These are phyloP conservation scores for Zygoascus ofunaensis DNA, from an alignment of 805 yeast species.

Conservation along the genomic window DNA sequence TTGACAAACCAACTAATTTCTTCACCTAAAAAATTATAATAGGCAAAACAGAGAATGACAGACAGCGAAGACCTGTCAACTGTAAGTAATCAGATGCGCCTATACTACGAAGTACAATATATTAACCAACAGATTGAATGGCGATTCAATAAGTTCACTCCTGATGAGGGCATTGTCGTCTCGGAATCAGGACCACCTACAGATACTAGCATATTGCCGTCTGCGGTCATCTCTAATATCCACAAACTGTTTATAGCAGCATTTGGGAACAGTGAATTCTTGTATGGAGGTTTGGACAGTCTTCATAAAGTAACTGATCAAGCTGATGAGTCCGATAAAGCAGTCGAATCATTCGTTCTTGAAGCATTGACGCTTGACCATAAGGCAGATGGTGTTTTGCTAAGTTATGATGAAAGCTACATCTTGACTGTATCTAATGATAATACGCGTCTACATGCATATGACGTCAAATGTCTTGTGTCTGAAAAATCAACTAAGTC, in stretches of 20 bases:
- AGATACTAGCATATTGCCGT: background rate
- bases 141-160: slow-evolving; percentile 1
- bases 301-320: background rate
- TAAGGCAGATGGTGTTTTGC: background rate
- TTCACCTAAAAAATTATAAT: too few species aligned
- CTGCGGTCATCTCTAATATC: background rate
- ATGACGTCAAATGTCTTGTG: background rate
- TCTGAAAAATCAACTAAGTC: background rate
- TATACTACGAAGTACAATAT: too few species aligned
- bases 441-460: background rate
- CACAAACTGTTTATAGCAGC: background rate
- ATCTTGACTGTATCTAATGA: background rate
- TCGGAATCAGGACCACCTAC: background rate
- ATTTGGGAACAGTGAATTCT: background rate
- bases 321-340: background rate
- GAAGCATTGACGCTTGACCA: background rate
- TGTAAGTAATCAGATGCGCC: background rate
- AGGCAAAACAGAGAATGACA: too few species aligned
- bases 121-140: background rate
- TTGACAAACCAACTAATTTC: too few species aligned
- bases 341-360: background rate
- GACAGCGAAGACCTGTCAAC: background rate
- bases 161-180: background rate
- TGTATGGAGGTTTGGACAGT: background rate
- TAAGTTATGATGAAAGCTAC: background rate